Evolutionary conservation across 352 stramenopile genomes (phyloP).

Genomic region (Pythium guiyangense): DNA sequence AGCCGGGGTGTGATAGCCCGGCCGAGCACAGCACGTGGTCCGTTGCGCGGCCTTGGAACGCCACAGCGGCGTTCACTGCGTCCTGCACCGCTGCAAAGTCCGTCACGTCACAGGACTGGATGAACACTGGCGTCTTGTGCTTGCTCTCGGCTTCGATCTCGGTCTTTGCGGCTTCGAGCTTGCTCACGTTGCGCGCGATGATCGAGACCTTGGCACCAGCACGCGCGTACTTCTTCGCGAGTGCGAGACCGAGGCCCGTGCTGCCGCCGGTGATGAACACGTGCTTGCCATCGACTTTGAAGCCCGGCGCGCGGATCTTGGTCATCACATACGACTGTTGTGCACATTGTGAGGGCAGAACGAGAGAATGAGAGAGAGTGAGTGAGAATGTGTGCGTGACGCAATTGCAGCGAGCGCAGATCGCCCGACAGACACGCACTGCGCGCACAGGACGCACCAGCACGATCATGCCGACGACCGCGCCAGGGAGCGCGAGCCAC

Average conservation of each 20-base stretch:
- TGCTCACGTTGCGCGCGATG: slow-evolving; percentile 46
- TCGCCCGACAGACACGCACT: background rate
- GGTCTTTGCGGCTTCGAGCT: slow-evolving; percentile 56
- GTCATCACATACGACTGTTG: slow-evolving; percentile 55
- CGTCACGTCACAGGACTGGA: slow-evolving; percentile 69
- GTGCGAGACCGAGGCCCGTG: slow-evolving; percentile 57
- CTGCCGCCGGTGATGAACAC: slow-evolving; percentile 60
- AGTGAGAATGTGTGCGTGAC: background rate
- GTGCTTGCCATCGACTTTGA: slow-evolving; percentile 76
- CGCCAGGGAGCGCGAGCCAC: slow-evolving; percentile 39
- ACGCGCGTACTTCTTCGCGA: slow-evolving; percentile 66
- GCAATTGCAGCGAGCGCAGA: background rate
- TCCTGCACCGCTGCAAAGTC: slow-evolving; percentile 51
- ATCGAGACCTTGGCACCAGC: slow-evolving; percentile 74
- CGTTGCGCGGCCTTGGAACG: slow-evolving; percentile 54
- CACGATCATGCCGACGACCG: slow-evolving; percentile 41
- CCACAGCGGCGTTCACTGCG: slow-evolving; percentile 60
- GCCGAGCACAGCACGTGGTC: slow-evolving; percentile 76
- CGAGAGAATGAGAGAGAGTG: slow-evolving; percentile 4
- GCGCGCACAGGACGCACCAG: slow-evolving; percentile 28
- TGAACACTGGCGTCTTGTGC: slow-evolving; percentile 46
- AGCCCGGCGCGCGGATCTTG: slow-evolving; percentile 58
- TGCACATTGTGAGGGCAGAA: background rate
- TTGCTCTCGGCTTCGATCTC: slow-evolving; percentile 50
- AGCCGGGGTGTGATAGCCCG: slow-evolving; percentile 50